Percentiles rank a stretch among this genome's conserved stretches.
Conservation (phyloP, 2,329 filamentous ascomycete species). For the Diaporthe australafricana region DNA sequence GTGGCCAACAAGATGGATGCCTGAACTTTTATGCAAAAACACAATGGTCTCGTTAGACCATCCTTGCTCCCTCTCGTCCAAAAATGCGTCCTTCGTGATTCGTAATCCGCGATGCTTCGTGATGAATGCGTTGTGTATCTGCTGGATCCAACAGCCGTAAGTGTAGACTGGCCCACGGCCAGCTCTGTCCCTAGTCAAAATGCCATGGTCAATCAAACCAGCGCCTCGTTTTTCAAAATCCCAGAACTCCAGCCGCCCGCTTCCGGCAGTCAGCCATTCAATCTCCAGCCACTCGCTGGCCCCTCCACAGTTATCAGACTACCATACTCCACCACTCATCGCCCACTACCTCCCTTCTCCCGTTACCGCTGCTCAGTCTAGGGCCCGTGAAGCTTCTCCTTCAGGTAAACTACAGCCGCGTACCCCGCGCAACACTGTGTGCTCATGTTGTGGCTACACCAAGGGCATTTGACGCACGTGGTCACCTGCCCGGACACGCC, state of each 20-base stretch:
- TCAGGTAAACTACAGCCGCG: slow-evolving; percentile 73
- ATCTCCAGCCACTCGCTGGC: background rate
- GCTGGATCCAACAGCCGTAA: background rate
- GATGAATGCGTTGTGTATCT: background rate
- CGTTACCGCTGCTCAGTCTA: slow-evolving; percentile 31
- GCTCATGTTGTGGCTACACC: slow-evolving; percentile 79
- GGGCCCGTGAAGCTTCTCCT: slow-evolving; percentile 66
- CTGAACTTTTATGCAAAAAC: background rate
- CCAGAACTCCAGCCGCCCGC: background rate
- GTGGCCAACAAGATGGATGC: slow-evolving; percentile 6
- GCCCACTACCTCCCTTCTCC: background rate
- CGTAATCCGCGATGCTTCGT: slow-evolving; percentile 15
- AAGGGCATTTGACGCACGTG: slow-evolving; percentile 75
- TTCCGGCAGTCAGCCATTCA: background rate
- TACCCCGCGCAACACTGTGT: slow-evolving; percentile 77
- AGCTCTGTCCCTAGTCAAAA: background rate
- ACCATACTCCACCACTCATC: background rate
- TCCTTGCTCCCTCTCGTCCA: background rate
- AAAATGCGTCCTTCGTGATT: slow-evolving; percentile 20
- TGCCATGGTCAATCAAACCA: background rate
- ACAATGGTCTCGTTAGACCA: background rate
- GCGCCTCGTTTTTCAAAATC: background rate
- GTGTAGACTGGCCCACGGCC: background rate
- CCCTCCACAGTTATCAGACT: background rate
- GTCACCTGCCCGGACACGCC: slow-evolving; percentile 68